Percentiles rank a stretch among this genome's conserved stretches.
These are phyloP conservation scores for Sporothrix mexicana DNA, from an alignment of 2,329 filamentous ascomycete species.

Conservation along the genomic window DNA sequence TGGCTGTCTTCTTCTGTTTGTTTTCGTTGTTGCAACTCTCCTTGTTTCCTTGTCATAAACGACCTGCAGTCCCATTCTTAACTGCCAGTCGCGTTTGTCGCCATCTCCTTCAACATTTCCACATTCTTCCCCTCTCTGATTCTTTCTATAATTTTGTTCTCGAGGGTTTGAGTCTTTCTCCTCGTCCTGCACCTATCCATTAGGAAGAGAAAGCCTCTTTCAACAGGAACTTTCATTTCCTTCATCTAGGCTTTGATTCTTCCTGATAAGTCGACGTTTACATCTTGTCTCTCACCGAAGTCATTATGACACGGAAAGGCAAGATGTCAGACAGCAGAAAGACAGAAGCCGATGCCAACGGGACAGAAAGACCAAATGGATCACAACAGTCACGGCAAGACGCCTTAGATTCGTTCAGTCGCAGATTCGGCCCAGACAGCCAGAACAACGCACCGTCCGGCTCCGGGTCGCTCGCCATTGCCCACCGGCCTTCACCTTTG, in stretches of 20 bases:
- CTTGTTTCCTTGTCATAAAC: conserved; percentile 1
- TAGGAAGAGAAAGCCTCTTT: not conserved
- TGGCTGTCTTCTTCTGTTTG: not conserved
- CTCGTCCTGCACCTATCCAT: not conserved
- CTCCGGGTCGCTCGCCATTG: not conserved
- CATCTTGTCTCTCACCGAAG: not conserved
- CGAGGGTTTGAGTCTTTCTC: not conserved
- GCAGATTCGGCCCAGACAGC: not conserved
- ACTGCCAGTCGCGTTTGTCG: not conserved
- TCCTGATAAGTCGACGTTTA: no score
- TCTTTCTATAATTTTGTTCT: not conserved
- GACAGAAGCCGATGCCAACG: not conserved
- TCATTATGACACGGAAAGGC: not conserved
- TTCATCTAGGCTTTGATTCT: not conserved
- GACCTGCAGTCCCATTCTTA: not conserved
- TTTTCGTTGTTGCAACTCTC: not conserved
- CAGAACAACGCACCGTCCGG: not conserved
- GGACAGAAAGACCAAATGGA: not conserved
- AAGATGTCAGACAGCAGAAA: not conserved
- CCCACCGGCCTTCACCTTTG: conserved; percentile 16
- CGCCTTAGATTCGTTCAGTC: not conserved
- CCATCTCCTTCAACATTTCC: not conserved
- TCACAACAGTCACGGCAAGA: not conserved
- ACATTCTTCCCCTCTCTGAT: not conserved
- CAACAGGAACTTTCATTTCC: not conserved